Conservation (phyloP, 768 basidiomycete genomes). For the Mycena latifolia region DNA sequence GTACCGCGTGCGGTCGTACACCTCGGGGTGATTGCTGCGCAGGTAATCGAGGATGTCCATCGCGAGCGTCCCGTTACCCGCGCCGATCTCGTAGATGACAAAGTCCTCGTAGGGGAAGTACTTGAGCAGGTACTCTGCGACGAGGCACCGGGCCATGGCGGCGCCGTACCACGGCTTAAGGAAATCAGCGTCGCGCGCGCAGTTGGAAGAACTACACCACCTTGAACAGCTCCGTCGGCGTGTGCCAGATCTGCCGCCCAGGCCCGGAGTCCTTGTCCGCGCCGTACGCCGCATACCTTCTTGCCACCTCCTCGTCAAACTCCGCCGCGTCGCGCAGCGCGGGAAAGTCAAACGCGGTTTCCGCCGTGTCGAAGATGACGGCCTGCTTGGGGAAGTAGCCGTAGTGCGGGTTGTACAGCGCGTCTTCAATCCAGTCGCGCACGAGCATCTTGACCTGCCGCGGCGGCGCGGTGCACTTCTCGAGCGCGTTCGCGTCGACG, state of each 20-base stretch:
- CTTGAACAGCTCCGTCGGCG: conserved; percentile 97
- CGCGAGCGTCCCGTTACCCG: conserved; percentile 96
- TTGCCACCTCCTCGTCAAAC: conserved; percentile 87
- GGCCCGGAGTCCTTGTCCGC: conserved; percentile 71
- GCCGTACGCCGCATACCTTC: conserved; percentile 80
- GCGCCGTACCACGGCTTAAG: conserved; percentile 93
- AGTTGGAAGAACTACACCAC: conserved; percentile 52
- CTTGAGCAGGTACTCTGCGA: conserved; percentile 92
- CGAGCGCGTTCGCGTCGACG: conserved; percentile 81
- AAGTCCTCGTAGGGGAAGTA: conserved; percentile 98
- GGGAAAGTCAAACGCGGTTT: conserved; percentile 75
- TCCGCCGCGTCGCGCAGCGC: conserved; percentile 74
- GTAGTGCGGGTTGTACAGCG: conserved; percentile 96
- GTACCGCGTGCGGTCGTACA: conserved; percentile 94
- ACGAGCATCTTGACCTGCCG: conserved; percentile 91
- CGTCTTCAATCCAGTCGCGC: conserved; percentile 97
- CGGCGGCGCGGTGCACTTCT: conserved; percentile 70
- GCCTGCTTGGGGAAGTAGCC: conserved; percentile 97
- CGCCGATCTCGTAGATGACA: conserved; percentile 96
- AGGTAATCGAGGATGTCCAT: conserved; percentile 89
- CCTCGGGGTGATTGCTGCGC: conserved; percentile 83
- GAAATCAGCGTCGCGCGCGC: conserved; percentile 25
- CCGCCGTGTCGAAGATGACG: conserved; percentile 83
- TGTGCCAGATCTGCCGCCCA: conserved; percentile 97
- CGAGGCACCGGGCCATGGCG: conserved; percentile 89